Evolutionary conservation across 1,284 basidiomycete species (phyloP).

Genomic region (Irpex sp.): DNA sequence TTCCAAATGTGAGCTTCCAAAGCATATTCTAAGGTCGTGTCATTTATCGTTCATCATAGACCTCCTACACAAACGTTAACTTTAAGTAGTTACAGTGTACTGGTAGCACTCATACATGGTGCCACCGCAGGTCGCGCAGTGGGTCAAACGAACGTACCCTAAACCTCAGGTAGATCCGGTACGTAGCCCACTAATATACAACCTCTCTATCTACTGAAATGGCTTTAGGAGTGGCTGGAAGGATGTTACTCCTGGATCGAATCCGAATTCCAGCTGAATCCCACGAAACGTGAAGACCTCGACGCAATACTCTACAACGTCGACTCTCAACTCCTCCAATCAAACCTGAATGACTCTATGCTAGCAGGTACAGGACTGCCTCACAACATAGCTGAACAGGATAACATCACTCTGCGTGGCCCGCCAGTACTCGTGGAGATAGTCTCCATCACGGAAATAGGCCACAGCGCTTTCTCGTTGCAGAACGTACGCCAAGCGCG

Average conservation of each 20-base stretch:
- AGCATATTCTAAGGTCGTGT: too few species aligned
- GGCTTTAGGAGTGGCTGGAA: slow-evolving; percentile 63
- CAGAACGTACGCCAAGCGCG: slow-evolving; percentile 61
- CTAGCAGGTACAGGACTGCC: slow-evolving; percentile 64
- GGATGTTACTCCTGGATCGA: slow-evolving; percentile 65
- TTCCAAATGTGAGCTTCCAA: background rate
- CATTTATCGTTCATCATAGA: background rate
- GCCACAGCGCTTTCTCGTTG: slow-evolving; percentile 64
- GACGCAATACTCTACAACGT: slow-evolving; percentile 48
- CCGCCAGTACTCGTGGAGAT: slow-evolving; percentile 66
- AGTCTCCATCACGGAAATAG: slow-evolving; percentile 70
- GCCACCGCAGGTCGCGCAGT: slow-evolving; percentile 21
- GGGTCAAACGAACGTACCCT: slow-evolving; percentile 23
- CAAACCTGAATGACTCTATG: slow-evolving; percentile 68
- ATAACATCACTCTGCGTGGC: slow-evolving; percentile 34
- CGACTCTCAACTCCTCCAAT: slow-evolving; percentile 65
- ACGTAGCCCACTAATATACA: background rate
- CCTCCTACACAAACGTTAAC: background rate
- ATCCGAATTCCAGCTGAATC: slow-evolving; percentile 43
- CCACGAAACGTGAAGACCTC: slow-evolving; percentile 35
- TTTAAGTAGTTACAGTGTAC: too few species aligned
- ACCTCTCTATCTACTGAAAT: background rate
- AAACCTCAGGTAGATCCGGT: slow-evolving; percentile 26
- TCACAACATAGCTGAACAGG: slow-evolving; percentile 33
- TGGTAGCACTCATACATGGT: slow-evolving; percentile 9